phyloP scores from a whole-genome alignment of 805 yeast species.

The Wickerhamomyces bisporus region DNA sequence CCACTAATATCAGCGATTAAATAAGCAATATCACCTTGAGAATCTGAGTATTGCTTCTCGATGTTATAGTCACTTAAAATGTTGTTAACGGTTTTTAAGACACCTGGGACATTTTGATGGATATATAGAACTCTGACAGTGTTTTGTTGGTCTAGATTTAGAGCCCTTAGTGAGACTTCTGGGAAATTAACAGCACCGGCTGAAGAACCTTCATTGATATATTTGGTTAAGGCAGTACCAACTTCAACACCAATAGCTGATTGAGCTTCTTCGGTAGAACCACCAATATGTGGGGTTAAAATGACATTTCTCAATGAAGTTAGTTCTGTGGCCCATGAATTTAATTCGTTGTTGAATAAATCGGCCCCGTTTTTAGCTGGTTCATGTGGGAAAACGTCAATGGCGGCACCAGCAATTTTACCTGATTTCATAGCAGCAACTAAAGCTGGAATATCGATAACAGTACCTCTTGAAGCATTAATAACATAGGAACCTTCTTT shows the following conservation, averaged over 20 bases:
- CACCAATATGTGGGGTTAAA: slow-evolving; percentile 95
- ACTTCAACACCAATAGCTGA: slow-evolving; percentile 94
- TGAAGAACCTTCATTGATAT: slow-evolving; percentile 90
- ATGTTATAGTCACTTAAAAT: slow-evolving; percentile 87
- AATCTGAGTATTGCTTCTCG: slow-evolving; percentile 93
- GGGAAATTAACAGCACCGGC: slow-evolving; percentile 97
- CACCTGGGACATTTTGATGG: slow-evolving; percentile 97
- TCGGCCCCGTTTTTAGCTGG: slow-evolving; percentile 91
- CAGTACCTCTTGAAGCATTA: slow-evolving; percentile 97
- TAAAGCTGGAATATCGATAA: slow-evolving; percentile 91
- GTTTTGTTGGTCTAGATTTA: slow-evolving; percentile 77
- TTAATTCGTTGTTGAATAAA: slow-evolving; percentile 62
- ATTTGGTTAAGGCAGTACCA: slow-evolving; percentile 71
- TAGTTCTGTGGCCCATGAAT: slow-evolving; percentile 75
- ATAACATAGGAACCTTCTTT: slow-evolving; percentile 91
- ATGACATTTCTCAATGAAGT: slow-evolving; percentile 76
- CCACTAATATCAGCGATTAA: slow-evolving; percentile 92
- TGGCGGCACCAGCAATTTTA: slow-evolving; percentile 90
- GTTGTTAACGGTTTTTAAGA: slow-evolving; percentile 89
- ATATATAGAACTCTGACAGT: slow-evolving; percentile 88
- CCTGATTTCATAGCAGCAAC: slow-evolving; percentile 88
- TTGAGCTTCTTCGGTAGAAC: slow-evolving; percentile 97
- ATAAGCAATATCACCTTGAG: slow-evolving; percentile 89
- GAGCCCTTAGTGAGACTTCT: slow-evolving; percentile 82
- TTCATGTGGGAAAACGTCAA: slow-evolving; percentile 92